Evolutionary conservation across 2,329 filamentous ascomycete genomes (phyloP).

Genomic region (Chaetomiaceae sp.): DNA sequence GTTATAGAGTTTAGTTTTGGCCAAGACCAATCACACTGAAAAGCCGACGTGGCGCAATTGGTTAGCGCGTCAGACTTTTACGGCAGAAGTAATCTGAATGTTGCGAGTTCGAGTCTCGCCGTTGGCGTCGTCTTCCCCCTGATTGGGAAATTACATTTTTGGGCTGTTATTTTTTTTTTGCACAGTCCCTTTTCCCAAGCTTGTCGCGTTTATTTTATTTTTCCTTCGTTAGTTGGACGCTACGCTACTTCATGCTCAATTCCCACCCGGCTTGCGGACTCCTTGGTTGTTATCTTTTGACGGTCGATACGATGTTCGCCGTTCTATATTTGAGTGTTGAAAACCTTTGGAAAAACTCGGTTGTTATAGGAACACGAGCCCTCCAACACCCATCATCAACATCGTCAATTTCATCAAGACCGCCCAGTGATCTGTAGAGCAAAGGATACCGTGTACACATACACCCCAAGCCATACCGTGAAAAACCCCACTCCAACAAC

Average conservation of each 20-base stretch:
- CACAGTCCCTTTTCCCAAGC: no score
- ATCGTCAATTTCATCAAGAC: background rate
- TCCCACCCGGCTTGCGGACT: no score
- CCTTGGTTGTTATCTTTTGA: no score
- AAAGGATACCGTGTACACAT: background rate
- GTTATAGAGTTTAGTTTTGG: background rate
- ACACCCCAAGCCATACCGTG: background rate
- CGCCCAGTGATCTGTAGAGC: background rate
- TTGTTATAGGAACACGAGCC: no score
- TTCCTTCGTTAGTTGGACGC: no score
- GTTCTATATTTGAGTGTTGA: no score
- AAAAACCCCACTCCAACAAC: background rate
- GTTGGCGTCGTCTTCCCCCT: slow-evolving; percentile 13
- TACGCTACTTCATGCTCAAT: no score
- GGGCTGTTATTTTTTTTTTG: no score
- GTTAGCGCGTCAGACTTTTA: slow-evolving; percentile 29
- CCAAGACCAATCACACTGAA: background rate
- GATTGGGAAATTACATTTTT: no score
- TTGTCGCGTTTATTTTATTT: no score
- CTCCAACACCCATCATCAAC: background rate
- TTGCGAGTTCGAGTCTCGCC: slow-evolving; percentile 24
- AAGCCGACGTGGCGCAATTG: slow-evolving; percentile 27
- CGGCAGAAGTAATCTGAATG: slow-evolving; percentile 14
- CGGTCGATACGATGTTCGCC: no score
- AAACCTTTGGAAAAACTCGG: no score